A percentile compares a stretch with the other conserved stretches of the same genome.
Conservation (phyloP, 495 filamentous ascomycete genomes). For the Podospora australis region DNA sequence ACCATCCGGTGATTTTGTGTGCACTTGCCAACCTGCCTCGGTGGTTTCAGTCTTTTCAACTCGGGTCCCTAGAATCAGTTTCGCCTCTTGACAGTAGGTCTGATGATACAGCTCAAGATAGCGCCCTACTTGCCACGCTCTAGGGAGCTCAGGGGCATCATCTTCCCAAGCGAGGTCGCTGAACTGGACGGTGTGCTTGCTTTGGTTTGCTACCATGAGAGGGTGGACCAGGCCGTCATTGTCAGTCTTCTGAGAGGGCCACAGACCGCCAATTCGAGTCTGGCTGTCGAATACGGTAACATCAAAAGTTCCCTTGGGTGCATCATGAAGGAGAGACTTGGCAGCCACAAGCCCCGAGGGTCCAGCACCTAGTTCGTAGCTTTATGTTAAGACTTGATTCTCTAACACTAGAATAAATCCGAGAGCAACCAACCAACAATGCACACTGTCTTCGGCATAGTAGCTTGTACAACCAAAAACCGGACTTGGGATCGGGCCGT, state of each 20-base stretch:
- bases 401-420: no score
- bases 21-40: constrained; percentile 47
- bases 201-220: constrained; percentile 72
- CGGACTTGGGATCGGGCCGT: constrained; percentile 8
- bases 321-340: constrained; percentile 65
- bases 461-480: background rate
- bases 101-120: constrained; percentile 62
- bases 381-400: background rate
- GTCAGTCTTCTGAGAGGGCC: constrained; percentile 49
- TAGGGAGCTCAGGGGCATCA: constrained; percentile 56
- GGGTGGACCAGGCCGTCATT: constrained; percentile 49
- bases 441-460: constrained; percentile 54
- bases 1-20: constrained; percentile 30
- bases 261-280: constrained; percentile 65
- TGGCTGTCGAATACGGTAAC: constrained; percentile 67
- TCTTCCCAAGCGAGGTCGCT: constrained; percentile 67
- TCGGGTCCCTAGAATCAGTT: constrained; percentile 45
- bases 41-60: constrained; percentile 44
- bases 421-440: constrained; percentile 53
- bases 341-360: constrained; percentile 77
- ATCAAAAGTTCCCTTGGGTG: constrained; percentile 49
- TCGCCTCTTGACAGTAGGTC: constrained; percentile 45
- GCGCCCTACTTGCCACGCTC: constrained; percentile 65
- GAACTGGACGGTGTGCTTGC: constrained; percentile 70
- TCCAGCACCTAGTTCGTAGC: constrained; percentile 54